Evolutionary conservation across 2,329 filamentous ascomycete species (phyloP).

Genomic region (Penicillium sp.): DNA sequence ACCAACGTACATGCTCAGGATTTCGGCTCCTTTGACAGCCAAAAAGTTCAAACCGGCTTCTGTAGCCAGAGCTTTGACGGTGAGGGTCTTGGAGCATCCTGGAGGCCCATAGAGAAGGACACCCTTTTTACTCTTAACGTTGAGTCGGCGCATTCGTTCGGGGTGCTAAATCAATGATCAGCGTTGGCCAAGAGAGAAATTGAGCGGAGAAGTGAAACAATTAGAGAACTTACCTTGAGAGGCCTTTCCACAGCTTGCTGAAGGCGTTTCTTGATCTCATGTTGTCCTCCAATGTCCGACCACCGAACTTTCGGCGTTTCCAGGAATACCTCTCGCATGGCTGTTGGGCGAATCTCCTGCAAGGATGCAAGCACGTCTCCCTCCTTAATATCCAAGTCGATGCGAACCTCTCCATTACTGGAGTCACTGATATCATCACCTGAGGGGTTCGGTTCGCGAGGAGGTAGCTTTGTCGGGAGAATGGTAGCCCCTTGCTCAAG

Average conservation of each 20-base stretch:
- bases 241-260: conserved; percentile 61
- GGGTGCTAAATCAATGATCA: conserved; percentile 43
- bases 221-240: conserved; percentile 48
- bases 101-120: conserved; percentile 89
- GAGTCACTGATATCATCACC: not conserved
- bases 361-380: conserved; percentile 56
- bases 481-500: conserved; percentile 9
- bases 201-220: not conserved
- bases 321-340: conserved; percentile 86
- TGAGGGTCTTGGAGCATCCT: conserved; percentile 92
- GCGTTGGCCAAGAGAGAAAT: not conserved
- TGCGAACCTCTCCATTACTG: conserved; percentile 16
- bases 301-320: conserved; percentile 84
- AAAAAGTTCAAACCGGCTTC: conserved; percentile 93
- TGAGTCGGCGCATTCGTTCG: conserved; percentile 52
- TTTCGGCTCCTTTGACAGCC: conserved; percentile 88
- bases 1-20: conserved; percentile 96
- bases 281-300: conserved; percentile 85
- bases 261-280: conserved; percentile 70
- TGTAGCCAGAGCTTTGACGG: conserved; percentile 85
- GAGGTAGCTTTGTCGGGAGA: not conserved
- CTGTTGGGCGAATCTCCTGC: conserved; percentile 71
- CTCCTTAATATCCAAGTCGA: conserved; percentile 36
- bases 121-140: conserved; percentile 69
- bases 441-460: not conserved